Evolutionary conservation across 2,329 filamentous ascomycete genomes (phyloP), one percentile per base, ranked within the genome.

Genomic region (Rhynchosporium secalis): DNA sequence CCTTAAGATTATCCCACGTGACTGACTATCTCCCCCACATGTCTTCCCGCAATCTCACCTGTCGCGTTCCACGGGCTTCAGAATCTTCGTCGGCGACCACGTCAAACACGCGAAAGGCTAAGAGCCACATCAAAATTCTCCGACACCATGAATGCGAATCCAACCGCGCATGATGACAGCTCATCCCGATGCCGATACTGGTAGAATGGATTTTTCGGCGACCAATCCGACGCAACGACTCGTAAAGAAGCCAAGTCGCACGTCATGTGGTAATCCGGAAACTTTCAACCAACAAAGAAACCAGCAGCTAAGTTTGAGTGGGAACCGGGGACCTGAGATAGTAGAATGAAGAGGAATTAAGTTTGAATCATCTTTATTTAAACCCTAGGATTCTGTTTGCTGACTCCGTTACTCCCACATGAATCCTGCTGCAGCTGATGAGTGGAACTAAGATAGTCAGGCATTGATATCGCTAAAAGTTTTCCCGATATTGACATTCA

Each of bases 181-280:
- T 29, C 51, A 3, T 28, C n/a, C 36, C 13, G 31, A 13, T 2
- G 26, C 7, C 15, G 43, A 13, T 3, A 40, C 7, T 3, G 43
- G 13, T n/a, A 45, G 26, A 33, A 54, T 54, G 51, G 36, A 54
- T 12, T 6, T 36, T 36, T 54, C 51, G 51, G 51, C 51, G 51
- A 54, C 51, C 36, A 54, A 41, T 28, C 36, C 51, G 36, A 54
- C 51, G 33, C 51, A 33, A 54, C 51, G 29, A 54, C n/a, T 33
- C 51, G 51, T 38, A 41, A 29, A 4, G 33, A 28, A 54, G 33
- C 33, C 51, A 33, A 54, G 9, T 26, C 33, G 36, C 51, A 54
- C 51, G 51, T 41, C 51, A 41, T 52, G 40, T 10, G 36, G n/a
- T 20, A 36, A 54, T 20, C 33, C 51, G 10, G 28, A 28, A 54